Percentiles rank a stretch among this genome's conserved stretches.
Evolutionary conservation across 1,284 basidiomycete species (phyloP).

Genomic region (Austroboletus niveus): DNA sequence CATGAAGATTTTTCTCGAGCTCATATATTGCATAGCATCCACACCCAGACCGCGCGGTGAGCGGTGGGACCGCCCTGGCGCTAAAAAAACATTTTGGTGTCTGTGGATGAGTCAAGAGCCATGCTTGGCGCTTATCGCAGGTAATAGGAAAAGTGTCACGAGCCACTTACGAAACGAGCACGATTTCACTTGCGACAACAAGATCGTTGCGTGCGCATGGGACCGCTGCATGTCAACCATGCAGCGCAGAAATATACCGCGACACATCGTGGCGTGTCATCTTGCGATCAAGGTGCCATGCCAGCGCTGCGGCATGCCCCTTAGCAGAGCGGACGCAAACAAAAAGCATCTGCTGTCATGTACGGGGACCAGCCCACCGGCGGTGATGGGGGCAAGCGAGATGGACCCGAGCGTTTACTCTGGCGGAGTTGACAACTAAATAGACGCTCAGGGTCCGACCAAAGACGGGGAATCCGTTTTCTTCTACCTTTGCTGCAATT

Average conservation of each 20-base stretch:
- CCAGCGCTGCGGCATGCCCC: conserved; percentile 12
- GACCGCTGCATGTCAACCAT: conserved; percentile 12
- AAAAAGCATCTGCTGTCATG: conserved; percentile 25
- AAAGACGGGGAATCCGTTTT: no score
- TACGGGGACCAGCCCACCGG: not conserved
- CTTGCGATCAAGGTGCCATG: conserved; percentile 25
- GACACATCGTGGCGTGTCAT: conserved; percentile 26
- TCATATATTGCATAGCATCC: conserved; percentile 15
- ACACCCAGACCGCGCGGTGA: conserved; percentile 7
- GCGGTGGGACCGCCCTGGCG: conserved; percentile 4
- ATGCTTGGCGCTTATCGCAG: conserved; percentile 20
- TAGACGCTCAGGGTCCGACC: conserved; percentile 1
- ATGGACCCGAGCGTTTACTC: conserved; percentile 7
- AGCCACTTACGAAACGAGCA: conserved; percentile 24
- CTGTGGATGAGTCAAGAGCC: conserved; percentile 14
- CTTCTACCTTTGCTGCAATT: no score
- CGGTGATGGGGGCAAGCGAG: not conserved
- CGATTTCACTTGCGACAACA: conserved; percentile 21
- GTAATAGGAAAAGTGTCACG: conserved; percentile 21
- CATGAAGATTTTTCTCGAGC: not conserved
- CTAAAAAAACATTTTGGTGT: conserved; percentile 15
- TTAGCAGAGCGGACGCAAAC: conserved; percentile 27
- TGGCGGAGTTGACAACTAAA: conserved; percentile 3
- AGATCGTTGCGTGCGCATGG: conserved; percentile 18
- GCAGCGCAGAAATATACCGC: conserved; percentile 29